Evolutionary conservation across 2,329 filamentous ascomycete species (phyloP), one percentile per base, ranked within the genome.

Genomic region (Cytospora mali): DNA sequence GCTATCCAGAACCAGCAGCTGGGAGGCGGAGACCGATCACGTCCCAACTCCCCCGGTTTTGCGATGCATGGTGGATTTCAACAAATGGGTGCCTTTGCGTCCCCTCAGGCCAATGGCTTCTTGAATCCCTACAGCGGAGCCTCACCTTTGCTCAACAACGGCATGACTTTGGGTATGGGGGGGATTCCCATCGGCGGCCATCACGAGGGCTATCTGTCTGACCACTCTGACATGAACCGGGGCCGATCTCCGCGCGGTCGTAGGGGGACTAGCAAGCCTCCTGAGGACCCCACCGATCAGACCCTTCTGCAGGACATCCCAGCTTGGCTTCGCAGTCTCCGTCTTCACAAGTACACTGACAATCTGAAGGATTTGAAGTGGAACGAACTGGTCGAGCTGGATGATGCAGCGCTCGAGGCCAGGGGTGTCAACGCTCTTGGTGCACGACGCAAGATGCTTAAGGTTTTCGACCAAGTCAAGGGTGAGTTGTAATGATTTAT

Each of bases 321-420:
- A 60, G 90, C 88, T 75, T 99, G 95, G 95, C 85, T 99, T 71
- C 88, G 95, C 74, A 97, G 93, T 75, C 84, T 98, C 73, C 88
- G 95, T 65, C 83, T 99, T 71, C 95, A 99, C 83, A 99, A 99
- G 81, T 99, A 99, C 78, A 99, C 95, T 11, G 95, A 99, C 69
- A 96, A 98, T 70, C 80, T 99, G 67, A 99, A 98, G 79, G 94
- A 98, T 72, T 87, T 98, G 82, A 93, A 95, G 72, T 99, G 95
- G 95, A 91, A 89, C 29, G 95, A 99, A 59, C 79, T 99, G 69
- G 81, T 99, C 64, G 91, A 95, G 75, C 81, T 99, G 69, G 92
- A 97, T 71, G 95, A 99, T 69, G 93, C 93, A 73, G 93, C 92
- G 55, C 81, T 99, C 67, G 94, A 98, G 78, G 91, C 92, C 28